Conservation (phyloP, 164 flowering plant genomes). For the Stephania cephalantha region DNA sequence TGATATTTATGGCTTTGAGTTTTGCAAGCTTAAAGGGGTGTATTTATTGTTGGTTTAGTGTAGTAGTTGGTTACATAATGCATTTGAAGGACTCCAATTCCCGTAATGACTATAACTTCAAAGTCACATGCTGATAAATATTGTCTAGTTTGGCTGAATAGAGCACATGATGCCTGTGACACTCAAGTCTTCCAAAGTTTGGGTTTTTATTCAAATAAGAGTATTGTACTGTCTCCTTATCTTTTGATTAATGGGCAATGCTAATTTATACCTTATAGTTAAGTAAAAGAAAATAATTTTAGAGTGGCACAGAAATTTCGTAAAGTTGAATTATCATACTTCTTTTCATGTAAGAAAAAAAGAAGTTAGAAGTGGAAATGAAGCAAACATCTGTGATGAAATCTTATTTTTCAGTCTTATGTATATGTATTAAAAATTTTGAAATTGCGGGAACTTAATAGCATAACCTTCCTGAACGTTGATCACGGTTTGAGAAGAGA, state of each 20-base stretch:
- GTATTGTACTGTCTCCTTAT: neutral
- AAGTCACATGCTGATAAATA: too few relatives aligned
- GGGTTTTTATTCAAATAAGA: neutral
- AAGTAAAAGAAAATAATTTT: neutral
- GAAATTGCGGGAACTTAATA: neutral
- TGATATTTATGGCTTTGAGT: too few relatives aligned
- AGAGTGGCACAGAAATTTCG: neutral
- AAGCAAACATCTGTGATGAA: neutral
- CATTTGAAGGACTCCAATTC: too few relatives aligned
- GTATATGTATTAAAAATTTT: too few relatives aligned
- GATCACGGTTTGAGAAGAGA: too few relatives aligned
- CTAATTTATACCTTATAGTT: neutral
- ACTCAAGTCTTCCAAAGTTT: too few relatives aligned
- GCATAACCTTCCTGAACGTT: neutral
- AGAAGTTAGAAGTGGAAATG: neutral
- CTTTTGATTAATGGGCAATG: neutral
- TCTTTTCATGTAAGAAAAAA: neutral
- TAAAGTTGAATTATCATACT: neutral
- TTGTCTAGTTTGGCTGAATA: too few relatives aligned
- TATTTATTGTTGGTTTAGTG: too few relatives aligned
- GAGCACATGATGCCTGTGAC: too few relatives aligned
- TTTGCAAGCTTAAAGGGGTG: too few relatives aligned
- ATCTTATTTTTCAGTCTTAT: neutral
- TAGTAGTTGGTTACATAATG: too few relatives aligned
- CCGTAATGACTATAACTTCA: too few relatives aligned